phyloP scores from a whole-genome alignment of 2,329 filamentous ascomycete species.

The Aspergillus aculeatinus region DNA sequence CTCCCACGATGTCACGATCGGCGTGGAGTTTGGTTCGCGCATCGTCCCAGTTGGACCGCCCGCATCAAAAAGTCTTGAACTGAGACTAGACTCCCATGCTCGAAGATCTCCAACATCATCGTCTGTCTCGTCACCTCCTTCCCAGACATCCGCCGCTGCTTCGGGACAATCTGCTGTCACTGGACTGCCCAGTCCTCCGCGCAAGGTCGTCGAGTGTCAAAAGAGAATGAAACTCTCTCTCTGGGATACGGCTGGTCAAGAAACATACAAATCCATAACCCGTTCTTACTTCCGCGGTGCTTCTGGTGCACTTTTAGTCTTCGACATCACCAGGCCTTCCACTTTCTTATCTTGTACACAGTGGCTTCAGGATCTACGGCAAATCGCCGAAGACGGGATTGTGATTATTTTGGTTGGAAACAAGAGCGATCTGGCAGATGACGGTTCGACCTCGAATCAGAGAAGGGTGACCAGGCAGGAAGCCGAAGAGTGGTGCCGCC shows the following conservation, averaged over 20 bases:
- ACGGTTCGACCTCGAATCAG: conserved; percentile 47
- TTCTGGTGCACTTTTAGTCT: conserved; percentile 78
- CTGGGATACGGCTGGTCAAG: conserved; percentile 96
- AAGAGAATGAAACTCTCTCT: conserved; percentile 91
- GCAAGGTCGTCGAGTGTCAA: conserved; percentile 44
- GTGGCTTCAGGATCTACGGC: conserved; percentile 90
- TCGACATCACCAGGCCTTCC: conserved; percentile 81
- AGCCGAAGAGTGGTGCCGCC: conserved; percentile 83
- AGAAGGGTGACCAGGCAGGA: conserved; percentile 79
- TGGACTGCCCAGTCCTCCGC: conserved; percentile 38
- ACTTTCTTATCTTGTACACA: conserved; percentile 87
- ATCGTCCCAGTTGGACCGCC: conserved; percentile 89
- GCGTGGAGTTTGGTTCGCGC: conserved; percentile 91
- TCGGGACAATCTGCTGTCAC: conserved; percentile 19
- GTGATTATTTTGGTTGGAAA: conserved; percentile 94
- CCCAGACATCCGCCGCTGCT: conserved; percentile 10
- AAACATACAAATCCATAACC: conserved; percentile 96
- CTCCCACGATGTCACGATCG: conserved; percentile 95
- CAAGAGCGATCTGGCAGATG: conserved; percentile 76
- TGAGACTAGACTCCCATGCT: conserved; percentile 45
- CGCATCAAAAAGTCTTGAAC: conserved; percentile 59
- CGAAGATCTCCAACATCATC: conserved; percentile 9
- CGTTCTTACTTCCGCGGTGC: conserved; percentile 88
- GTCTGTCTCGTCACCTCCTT: conserved; percentile 11
- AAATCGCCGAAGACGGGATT: conserved; percentile 94